Base-by-base conservation (phyloP, 2,329 filamentous ascomycete species). In the Scolecobasidium constrictum region DNA sequence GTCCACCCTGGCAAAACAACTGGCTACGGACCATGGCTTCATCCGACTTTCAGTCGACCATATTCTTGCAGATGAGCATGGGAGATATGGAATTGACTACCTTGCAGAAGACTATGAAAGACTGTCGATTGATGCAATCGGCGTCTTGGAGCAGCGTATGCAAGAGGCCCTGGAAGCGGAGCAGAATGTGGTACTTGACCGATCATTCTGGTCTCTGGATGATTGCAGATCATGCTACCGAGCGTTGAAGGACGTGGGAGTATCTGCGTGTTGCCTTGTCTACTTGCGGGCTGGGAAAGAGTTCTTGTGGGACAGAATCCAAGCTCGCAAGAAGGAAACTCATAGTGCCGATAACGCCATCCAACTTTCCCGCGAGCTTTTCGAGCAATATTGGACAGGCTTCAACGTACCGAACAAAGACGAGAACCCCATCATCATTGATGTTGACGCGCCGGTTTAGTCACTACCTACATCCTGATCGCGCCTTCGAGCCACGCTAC, bases 401-500 rank as follows among this genome's bases (percentile, higher is more conserved):
- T 31, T 31, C 26, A n/a, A 31, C 9, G 17, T 16, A 16, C n/a
- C 35, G 35, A 37, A 9, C 9, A 9, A 9, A 19, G 35, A 37
- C 16, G 35, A 37, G n/a, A 37, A 19, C 35, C 35, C 17, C 9
- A 37, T 37, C 7, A 37, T 37, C n/a, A 15, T 37, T 7, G 35
- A 37, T 9, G 16, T 9, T 9, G 35, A 15, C 7, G 9, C 35
- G n/a, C 9, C 35, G 16, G n/a, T n/a, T n/a, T n/a, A n/a, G n/a
- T n/a, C n/a, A n/a, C 26, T 31, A n/a, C 26, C n/a, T n/a, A 31
- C 38, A 58, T 52, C 31, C 65, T 54, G 21, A 67, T 45, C 19
- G 59, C 60, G 3, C 77, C 71, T 44, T 81, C 73, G 13, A 84
- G 55, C 58, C 78, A 70, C 35, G 77, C 64, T 43, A 84, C 64